Evolutionary conservation across 2,329 filamentous ascomycete genomes (phyloP), one percentile per base, ranked within the genome.

Genomic region (Pleoardoris graminearum): DNA sequence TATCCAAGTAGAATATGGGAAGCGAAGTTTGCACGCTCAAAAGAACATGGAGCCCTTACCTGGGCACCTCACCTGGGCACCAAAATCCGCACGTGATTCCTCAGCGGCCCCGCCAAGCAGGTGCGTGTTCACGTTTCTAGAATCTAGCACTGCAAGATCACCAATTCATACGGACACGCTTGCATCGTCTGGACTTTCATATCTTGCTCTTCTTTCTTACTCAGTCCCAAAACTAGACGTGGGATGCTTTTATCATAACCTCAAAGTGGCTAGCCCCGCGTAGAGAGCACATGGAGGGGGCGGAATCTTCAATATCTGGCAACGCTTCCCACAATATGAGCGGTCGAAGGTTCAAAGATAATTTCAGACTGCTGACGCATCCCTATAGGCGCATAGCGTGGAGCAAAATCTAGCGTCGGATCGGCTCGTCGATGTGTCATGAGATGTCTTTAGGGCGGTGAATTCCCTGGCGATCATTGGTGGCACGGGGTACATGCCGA

Each of bases 201-300:
- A 33, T n/a, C 30, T 33, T n/a, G 30, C 12, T 19, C 16, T n/a
- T n/a, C 35, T 37, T n/a, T 8, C 4, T 37, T n/a, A 21, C 16
- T 19, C 11, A 10, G 17, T 19, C 19, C 35, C n/a, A 5, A 10
- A 11, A 11, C 16, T 11, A 6, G 17, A 16, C n/a, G 17, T 19
- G 35, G n/a, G 5, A 8, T 37, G n/a, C 38, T 23, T 36, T 42
- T 50, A 50, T 43, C 37, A 50, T 7, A 10, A 3, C 17, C 43
- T 23, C 21, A 16, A 23, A 36, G 5, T 7, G 32, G 43, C 19
- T 50, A 50, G 48, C 38, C n/a, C 29, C 5, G 48, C 37, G 43
- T 50, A 50, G 48, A 36, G 43, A 50, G 48, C 48, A 32, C 14
- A 17, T 41, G 3, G 3, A 27, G 19, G 38, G 22, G 14, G 12